Base-by-base conservation (phyloP, 257 asterid species). In the Coffea canephora region DNA sequence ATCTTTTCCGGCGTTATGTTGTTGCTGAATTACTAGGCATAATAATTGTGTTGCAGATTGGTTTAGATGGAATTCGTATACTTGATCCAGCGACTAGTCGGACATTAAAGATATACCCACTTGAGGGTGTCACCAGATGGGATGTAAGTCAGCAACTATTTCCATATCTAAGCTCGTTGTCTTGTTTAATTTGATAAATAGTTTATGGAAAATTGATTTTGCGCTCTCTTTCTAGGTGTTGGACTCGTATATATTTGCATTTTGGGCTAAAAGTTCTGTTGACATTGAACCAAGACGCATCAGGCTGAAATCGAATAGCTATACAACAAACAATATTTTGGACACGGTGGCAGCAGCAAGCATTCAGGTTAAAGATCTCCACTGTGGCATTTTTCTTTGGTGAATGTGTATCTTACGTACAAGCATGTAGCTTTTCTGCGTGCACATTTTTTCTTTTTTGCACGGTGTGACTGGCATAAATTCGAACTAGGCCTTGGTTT, bases 341-440 rank as follows among this genome's bases (percentile, higher is more conserved):
- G 98, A 94, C 81, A 84, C 87, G 0, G 98, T 92, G 78, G 87
- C 97, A 73, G 96, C 97, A 27, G 93, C 97, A 69, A 92, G 97
- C 90, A 91, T 94, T 85, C 98, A 94, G 97, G 98, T 94, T 75
- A 48, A 55, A 13, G 25, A n/a, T 43, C 19, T 61, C 46, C 59
- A 48, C 46, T 50, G 8, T 6, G 46, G 49, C 68, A 49, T 27
- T 39, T 75, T 49, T 36, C 23, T 64, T 45, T 52, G 39, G 70
- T 16, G 48, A n/a, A 25, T 25, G 10, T 25, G 49, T 50, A 15
- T 62, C 5, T 46, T 23, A 64, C 14, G 15, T 27, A 57, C 6
- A 14, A 6, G 7, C 66, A 34, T 27, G 50, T 66, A 52, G 69
- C 16, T 25, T 64, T n/a, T n/a, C 10, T 64, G 46, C 6, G 0